These are phyloP conservation scores for Aspergillus bombycis DNA, from an alignment of 2,329 filamentous ascomycete species.

Conservation along the genomic window DNA sequence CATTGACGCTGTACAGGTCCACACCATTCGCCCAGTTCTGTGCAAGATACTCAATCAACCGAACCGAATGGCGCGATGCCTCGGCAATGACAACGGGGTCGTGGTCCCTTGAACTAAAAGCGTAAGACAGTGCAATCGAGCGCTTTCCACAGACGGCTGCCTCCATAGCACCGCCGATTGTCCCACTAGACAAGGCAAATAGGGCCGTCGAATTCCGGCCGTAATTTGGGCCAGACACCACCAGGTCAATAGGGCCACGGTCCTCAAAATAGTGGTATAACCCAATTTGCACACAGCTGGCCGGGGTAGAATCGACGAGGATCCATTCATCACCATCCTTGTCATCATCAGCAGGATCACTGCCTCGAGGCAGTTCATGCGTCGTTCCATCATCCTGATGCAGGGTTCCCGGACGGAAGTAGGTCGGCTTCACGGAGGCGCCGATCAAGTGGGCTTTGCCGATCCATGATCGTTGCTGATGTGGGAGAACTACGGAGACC, in stretches of 20 bases:
- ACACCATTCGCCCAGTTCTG: slow-evolving; percentile 73
- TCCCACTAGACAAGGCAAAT: slow-evolving; percentile 77
- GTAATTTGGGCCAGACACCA: slow-evolving; percentile 81
- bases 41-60: slow-evolving; percentile 77
- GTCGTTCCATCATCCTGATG: slow-evolving; percentile 68
- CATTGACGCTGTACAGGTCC: slow-evolving; percentile 89
- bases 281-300: slow-evolving; percentile 80
- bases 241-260: slow-evolving; percentile 72
- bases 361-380: slow-evolving; percentile 60
- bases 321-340: slow-evolving; percentile 74
- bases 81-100: slow-evolving; percentile 78
- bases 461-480: slow-evolving; percentile 95
- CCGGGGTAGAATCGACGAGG: slow-evolving; percentile 78
- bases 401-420: slow-evolving; percentile 72
- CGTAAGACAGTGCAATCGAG: slow-evolving; percentile 84
- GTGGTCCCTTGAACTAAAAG: slow-evolving; percentile 85
- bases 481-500: slow-evolving; percentile 89
- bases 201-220: slow-evolving; percentile 80
- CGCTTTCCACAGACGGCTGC: slow-evolving; percentile 70
- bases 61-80: slow-evolving; percentile 73
- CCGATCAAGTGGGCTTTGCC: slow-evolving; percentile 97
- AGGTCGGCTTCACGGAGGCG: slow-evolving; percentile 79
- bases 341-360: slow-evolving; percentile 56
- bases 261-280: slow-evolving; percentile 78
- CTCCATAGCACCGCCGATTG: slow-evolving; percentile 76